Evolutionary conservation across 139 green algal genomes (phyloP).

Genomic region (Chlamydomonas applanata): DNA sequence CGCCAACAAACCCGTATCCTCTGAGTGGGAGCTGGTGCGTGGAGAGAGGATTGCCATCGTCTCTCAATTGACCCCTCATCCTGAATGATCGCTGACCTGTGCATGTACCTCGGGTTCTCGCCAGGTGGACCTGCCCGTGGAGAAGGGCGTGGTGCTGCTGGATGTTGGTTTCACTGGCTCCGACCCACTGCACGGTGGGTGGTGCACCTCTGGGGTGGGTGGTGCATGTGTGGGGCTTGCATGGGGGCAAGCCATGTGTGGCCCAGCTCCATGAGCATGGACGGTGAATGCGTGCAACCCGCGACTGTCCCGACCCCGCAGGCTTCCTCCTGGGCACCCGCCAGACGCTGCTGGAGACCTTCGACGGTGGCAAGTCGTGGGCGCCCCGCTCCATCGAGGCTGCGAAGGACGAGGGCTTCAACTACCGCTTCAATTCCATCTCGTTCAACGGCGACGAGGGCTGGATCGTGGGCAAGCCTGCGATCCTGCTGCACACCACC

Average conservation of each 20-base stretch:
- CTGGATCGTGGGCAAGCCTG: slow-evolving; percentile 99
- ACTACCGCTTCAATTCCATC: slow-evolving; percentile 96
- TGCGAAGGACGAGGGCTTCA: slow-evolving; percentile 81
- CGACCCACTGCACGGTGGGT: slow-evolving; percentile 86
- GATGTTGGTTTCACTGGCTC: slow-evolving; percentile 90
- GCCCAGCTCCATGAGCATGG: no score
- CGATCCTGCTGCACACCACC: slow-evolving; percentile 96
- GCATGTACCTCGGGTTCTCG: not conserved
- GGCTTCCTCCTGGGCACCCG: slow-evolving; percentile 95
- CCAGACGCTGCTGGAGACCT: slow-evolving; percentile 97
- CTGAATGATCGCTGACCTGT: not conserved
- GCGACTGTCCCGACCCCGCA: slow-evolving; percentile 14
- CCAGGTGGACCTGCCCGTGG: slow-evolving; percentile 80
- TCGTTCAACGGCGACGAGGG: slow-evolving; percentile 93
- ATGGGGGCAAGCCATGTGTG: not conserved
- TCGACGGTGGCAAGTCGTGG: slow-evolving; percentile 95
- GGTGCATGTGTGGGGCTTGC: not conserved
- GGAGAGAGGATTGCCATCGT: not conserved
- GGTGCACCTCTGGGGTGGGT: not conserved
- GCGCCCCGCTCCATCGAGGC: slow-evolving; percentile 64
- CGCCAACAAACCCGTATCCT: slow-evolving; percentile 55
- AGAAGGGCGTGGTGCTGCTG: slow-evolving; percentile 91
- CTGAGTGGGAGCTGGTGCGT: slow-evolving; percentile 66
- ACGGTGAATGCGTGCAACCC: no score
- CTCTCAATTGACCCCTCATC: not conserved